phyloP scores from a whole-genome alignment of 495 filamentous ascomycete species.

The Penicillium paradoxum region DNA sequence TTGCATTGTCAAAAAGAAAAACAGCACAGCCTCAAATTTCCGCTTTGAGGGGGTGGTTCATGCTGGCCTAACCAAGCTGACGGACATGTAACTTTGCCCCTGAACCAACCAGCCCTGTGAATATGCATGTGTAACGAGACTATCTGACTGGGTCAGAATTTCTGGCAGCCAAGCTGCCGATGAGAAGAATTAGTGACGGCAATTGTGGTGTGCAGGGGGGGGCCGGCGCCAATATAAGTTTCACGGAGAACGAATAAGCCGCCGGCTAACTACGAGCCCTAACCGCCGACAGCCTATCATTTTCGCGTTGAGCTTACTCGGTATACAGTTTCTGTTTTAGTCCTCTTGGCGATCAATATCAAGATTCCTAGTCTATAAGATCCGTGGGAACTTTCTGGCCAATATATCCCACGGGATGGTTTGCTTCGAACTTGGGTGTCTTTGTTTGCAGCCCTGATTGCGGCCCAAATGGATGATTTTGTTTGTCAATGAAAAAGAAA shows the following conservation, averaged over 20 bases:
- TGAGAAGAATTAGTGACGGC: background rate
- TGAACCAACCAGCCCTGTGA: background rate
- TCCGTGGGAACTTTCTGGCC: slow-evolving; percentile 1
- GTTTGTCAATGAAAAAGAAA: background rate
- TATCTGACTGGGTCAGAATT: background rate
- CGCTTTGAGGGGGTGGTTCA: background rate
- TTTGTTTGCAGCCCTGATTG: background rate
- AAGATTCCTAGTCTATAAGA: background rate
- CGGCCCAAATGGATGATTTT: background rate
- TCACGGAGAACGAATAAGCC: slow-evolving; percentile 1
- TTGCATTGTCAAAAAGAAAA: background rate
- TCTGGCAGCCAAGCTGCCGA: background rate
- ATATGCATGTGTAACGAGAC: background rate
- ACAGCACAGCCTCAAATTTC: background rate
- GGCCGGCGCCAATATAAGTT: slow-evolving; percentile 3
- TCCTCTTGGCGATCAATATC: background rate
- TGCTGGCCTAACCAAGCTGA: background rate
- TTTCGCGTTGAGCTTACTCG: background rate
- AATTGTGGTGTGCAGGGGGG: background rate
- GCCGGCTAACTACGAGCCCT: background rate
- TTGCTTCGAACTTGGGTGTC: slow-evolving; percentile 1
- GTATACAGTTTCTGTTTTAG: background rate
- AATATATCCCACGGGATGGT: background rate
- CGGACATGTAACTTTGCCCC: background rate
- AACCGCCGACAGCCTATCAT: slow-evolving; percentile 4